Conservation (phyloP, 2,329 filamentous ascomycete genomes). For the Endocalyx cinctus region DNA sequence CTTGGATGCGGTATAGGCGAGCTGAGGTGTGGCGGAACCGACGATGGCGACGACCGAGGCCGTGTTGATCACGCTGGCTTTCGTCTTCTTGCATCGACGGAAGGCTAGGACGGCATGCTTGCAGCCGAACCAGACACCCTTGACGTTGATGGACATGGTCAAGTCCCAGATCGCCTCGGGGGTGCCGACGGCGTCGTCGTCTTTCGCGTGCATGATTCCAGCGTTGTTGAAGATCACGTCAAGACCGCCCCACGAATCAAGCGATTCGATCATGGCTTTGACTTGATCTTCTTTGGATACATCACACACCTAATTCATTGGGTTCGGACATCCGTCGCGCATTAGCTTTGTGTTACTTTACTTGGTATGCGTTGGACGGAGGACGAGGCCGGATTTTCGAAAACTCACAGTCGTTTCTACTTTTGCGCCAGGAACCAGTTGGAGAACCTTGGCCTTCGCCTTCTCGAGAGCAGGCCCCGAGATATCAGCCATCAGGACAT, state of each 20-base stretch:
- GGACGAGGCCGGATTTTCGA: too few species aligned
- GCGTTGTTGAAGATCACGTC: conserved; percentile 98
- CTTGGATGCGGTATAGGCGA: conserved; percentile 92
- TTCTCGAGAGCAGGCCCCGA: conserved; percentile 73
- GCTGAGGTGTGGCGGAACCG: conserved; percentile 80
- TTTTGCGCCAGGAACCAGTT: conserved; percentile 61
- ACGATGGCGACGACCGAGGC: conserved; percentile 85
- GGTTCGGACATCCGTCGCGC: too few species aligned
- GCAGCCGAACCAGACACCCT: conserved; percentile 95
- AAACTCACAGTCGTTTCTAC: conserved; percentile 62
- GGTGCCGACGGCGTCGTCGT: conserved; percentile 76
- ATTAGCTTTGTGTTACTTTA: too few species aligned
- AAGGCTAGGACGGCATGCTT: conserved; percentile 86
- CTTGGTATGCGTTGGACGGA: background rate
- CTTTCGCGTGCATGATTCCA: conserved; percentile 88
- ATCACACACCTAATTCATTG: conserved; percentile 62
- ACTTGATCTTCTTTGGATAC: conserved; percentile 83
- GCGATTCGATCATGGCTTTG: conserved; percentile 64
- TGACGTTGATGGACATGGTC: conserved; percentile 92
- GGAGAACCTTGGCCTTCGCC: conserved; percentile 69
- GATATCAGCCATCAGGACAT: conserved; percentile 80
- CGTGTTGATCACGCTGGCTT: conserved; percentile 85
- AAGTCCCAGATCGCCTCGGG: conserved; percentile 91
- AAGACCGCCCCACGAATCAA: conserved; percentile 81
- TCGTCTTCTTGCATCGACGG: conserved; percentile 72